Conservation (phyloP, 345 rosid genomes). For the Rhodomyrtus tomentosa region DNA sequence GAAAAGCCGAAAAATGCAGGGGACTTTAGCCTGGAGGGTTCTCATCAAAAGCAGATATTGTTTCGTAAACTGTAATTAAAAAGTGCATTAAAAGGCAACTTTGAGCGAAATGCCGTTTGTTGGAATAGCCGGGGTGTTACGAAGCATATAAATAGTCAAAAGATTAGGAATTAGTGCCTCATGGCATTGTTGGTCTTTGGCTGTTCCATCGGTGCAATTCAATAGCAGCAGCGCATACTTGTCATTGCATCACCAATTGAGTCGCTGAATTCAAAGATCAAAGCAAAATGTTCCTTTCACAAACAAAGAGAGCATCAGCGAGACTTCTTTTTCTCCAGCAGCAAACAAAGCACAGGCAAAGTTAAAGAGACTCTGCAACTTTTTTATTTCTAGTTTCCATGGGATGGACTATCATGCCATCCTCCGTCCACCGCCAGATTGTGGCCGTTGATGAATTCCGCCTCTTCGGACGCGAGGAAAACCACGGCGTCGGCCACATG, state of each 20-base stretch:
- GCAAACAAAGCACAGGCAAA: not conserved
- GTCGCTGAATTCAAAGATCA: not conserved
- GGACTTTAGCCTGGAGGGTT: too few relatives aligned
- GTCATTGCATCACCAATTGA: not conserved
- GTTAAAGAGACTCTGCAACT: not conserved
- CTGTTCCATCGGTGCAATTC: too few relatives aligned
- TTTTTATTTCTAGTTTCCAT: not conserved
- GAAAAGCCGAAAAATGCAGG: too few relatives aligned
- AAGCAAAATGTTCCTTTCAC: not conserved
- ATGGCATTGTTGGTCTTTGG: not conserved
- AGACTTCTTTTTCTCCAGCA: not conserved
- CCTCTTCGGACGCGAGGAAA: not conserved
- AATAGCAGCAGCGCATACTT: too few relatives aligned
- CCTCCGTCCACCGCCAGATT: not conserved
- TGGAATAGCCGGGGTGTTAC: too few relatives aligned
- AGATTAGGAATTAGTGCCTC: too few relatives aligned
- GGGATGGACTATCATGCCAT: not conserved
- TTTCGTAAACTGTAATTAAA: too few relatives aligned
- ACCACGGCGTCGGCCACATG: not conserved
- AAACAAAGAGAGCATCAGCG: not conserved
- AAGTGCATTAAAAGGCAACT: too few relatives aligned
- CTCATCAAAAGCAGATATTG: too few relatives aligned
- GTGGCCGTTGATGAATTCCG: not conserved
- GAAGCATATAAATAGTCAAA: too few relatives aligned
- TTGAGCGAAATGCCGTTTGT: too few relatives aligned